Base-by-base conservation (phyloP, 495 filamentous ascomycete species). In the Penicillium goetzii region DNA sequence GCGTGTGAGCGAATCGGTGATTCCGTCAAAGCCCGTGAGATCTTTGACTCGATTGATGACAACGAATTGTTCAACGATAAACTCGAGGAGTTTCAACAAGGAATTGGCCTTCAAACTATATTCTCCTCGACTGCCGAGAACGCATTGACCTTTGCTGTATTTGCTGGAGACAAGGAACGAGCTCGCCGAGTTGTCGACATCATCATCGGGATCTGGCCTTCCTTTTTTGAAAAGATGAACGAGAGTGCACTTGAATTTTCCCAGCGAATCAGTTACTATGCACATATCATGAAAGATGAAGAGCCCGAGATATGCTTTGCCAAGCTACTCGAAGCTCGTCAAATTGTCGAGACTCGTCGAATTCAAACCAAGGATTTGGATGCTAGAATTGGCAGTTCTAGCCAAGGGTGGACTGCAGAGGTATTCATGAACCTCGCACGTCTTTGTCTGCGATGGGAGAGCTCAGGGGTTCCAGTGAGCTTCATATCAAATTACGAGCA, bases 1-100 rank as follows among this genome's bases (percentile, higher is more conserved):
- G 71, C 68, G 12, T 71, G 61, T 53, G 51, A 60, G 34, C 41
- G 59, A 2, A 65, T 73, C 19, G 71, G 71, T 19, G 66, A 73
- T 58, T 6, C 7, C 10, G 17, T 3, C 3, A 69, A 65, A 55
- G 61, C 63, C 8, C 54, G 61, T 0, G 58, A 65, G 17, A 65
- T 69, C 2, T 25, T 73, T 23, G 65, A 71, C 43, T 63, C 65
- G 0, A 64, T 73, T 19, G 60, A 53, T 17, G 66, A 73, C 49
- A 63, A 70, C 9, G 59, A 64, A 11, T 23, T 73, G 17, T 73
- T 71, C 33, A 53, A 69, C 21, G 62, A 65, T 6, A 54, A 40
- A 2, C 61, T 71, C 12, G 64, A 61, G 2, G 56, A 61, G 3
- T 67, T 63, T 47, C 52, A 56, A 23, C 40, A 66, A 23, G 61